Evolutionary conservation across 2,329 filamentous ascomycete genomes (phyloP).

Genomic region (Cytospora schulzeri): DNA sequence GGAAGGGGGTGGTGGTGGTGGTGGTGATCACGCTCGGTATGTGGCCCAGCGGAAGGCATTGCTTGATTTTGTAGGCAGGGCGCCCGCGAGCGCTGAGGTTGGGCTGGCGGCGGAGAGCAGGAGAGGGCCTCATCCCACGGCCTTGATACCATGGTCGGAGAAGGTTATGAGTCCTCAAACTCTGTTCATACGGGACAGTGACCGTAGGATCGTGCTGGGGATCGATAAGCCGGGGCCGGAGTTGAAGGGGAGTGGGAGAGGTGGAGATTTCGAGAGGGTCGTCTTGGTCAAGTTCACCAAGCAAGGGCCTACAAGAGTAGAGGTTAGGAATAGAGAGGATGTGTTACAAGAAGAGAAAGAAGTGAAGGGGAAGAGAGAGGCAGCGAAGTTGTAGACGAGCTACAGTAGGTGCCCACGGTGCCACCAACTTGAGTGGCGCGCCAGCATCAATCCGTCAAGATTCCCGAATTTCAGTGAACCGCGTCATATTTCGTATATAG

Average conservation of each 20-base stretch:
- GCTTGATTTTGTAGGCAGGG: constrained; percentile 52
- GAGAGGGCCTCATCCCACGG: constrained; percentile 41
- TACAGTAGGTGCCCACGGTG: not conserved
- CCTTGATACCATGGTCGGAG: constrained; percentile 56
- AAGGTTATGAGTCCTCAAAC: constrained; percentile 62
- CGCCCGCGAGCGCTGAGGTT: constrained; percentile 37
- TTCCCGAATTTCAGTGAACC: not conserved
- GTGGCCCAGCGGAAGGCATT: constrained; percentile 55
- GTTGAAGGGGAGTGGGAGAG: constrained; percentile 48
- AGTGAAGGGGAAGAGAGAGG: constrained; percentile 36
- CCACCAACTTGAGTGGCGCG: not conserved
- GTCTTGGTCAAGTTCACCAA: constrained; percentile 57
- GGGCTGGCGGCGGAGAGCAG: constrained; percentile 43
- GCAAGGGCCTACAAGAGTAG: constrained; percentile 54
- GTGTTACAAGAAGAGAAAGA: constrained; percentile 50
- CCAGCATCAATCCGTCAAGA: not conserved
- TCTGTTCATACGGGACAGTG: constrained; percentile 47
- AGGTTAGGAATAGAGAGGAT: constrained; percentile 54
- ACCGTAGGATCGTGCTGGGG: constrained; percentile 54
- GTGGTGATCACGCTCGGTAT: constrained; percentile 38
- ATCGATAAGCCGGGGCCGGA: constrained; percentile 62
- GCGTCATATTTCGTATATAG: not conserved
- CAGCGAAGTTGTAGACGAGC: constrained; percentile 18
- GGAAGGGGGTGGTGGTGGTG: constrained; percentile 30
- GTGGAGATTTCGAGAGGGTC: constrained; percentile 62